Evolutionary conservation across 1,284 basidiomycete genomes (phyloP).

Genomic region (Sanghuangporus weigelae): DNA sequence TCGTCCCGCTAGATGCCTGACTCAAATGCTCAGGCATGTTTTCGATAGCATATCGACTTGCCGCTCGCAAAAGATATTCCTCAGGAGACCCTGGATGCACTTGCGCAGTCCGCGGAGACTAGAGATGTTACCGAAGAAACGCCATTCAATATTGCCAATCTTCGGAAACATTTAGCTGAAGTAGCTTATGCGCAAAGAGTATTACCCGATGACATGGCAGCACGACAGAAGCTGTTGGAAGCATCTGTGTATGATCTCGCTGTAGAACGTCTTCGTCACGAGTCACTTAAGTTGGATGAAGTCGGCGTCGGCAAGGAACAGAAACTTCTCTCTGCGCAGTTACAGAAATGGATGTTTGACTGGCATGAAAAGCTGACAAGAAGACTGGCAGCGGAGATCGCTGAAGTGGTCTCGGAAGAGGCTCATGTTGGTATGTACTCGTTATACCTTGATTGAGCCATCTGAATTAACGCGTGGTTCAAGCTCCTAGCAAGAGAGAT

Average conservation of each 20-base stretch:
- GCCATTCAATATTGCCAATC: conserved; percentile 69
- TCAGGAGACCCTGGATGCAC: conserved; percentile 20
- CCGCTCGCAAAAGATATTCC: neutral
- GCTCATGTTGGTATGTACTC: conserved; percentile 23
- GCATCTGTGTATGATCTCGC: conserved; percentile 83
- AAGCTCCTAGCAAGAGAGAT: conserved; percentile 11
- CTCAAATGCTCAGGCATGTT: neutral
- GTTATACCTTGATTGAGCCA: neutral
- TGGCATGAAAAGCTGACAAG: conserved; percentile 71
- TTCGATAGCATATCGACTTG: neutral
- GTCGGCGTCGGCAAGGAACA: conserved; percentile 46
- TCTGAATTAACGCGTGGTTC: neutral
- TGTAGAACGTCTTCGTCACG: conserved; percentile 62
- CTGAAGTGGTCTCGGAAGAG: conserved; percentile 41
- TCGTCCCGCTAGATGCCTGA: neutral
- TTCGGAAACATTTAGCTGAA: conserved; percentile 61
- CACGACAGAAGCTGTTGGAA: conserved; percentile 81
- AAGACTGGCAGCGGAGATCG: conserved; percentile 54
- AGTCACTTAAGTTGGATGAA: conserved; percentile 54
- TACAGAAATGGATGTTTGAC: conserved; percentile 83
- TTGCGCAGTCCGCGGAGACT: no score
- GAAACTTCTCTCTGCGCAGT: conserved; percentile 45
- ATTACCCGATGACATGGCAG: conserved; percentile 58
- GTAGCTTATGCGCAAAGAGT: conserved; percentile 59
- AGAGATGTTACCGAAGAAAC: conserved; percentile 32